phyloP scores from a whole-genome alignment of 1,139 yeast genomes.

The Yamadazyma taylorii region DNA sequence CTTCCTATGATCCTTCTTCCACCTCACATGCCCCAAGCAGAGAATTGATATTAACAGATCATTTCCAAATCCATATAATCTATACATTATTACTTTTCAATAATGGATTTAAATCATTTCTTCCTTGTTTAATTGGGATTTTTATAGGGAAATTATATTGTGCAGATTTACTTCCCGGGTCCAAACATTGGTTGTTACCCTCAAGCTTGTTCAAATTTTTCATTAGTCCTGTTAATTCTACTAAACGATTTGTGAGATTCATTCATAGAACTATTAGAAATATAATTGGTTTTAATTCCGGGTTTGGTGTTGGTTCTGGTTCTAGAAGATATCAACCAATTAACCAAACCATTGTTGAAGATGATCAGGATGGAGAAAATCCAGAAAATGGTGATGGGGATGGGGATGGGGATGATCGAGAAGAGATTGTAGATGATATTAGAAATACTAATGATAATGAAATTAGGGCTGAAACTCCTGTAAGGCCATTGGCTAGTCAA shows the following conservation, averaged over 20 bases:
- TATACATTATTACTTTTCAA: constrained; percentile 52
- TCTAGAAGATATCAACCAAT: constrained; percentile 16
- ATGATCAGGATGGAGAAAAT: constrained; percentile 20
- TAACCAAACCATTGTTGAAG: constrained; percentile 13
- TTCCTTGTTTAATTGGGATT: constrained; percentile 59
- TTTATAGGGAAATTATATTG: constrained; percentile 56
- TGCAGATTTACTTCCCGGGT: constrained; percentile 61
- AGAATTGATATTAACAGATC: constrained; percentile 49
- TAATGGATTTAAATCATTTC: constrained; percentile 52
- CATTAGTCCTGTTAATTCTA: constrained; percentile 23
- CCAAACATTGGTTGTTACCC: constrained; percentile 53
- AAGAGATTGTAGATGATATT: constrained; percentile 27
- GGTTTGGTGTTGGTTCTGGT: no score
- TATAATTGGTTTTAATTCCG: constrained; percentile 3
- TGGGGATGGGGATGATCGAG: constrained; percentile 9
- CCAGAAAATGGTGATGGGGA: constrained; percentile 15
- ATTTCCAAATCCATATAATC: constrained; percentile 54
- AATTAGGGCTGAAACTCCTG: constrained; percentile 54
- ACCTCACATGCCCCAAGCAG: constrained; percentile 8
- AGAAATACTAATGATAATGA: constrained; percentile 23
- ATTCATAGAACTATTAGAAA: constrained; percentile 9
- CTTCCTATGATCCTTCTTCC: constrained; percentile 1
- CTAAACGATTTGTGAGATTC: constrained; percentile 5
- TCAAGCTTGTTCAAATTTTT: constrained; percentile 23
- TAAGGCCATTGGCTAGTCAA: constrained; percentile 58